Percentiles rank a stretch among this genome's conserved stretches.
phyloP scores from a whole-genome alignment of 352 stramenopile species.

The Globisporangium nunn region DNA sequence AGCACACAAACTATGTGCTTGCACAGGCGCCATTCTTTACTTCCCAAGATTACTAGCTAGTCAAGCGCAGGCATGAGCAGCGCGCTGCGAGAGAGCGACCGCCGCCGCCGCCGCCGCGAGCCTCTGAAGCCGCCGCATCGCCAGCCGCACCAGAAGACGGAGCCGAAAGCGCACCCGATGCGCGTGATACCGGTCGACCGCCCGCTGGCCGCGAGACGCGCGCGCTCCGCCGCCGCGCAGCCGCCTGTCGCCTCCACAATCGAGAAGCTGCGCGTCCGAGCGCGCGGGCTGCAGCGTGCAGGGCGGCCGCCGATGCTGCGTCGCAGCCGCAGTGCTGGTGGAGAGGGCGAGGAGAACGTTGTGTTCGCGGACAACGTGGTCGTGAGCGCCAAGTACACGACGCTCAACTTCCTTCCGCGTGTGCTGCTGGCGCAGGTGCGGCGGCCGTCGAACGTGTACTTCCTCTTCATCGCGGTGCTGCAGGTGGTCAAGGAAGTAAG shows the following conservation, averaged over 20 bases:
- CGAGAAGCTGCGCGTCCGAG: conserved; percentile 1
- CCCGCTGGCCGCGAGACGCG: conserved; percentile 15
- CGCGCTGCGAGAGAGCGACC: not conserved
- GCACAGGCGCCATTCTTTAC: not conserved
- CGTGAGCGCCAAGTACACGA: conserved; percentile 76
- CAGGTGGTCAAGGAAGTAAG: conserved; percentile 80
- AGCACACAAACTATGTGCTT: not conserved
- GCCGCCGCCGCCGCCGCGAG: too few relatives aligned
- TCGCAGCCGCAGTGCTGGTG: not conserved
- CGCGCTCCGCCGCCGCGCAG: conserved; percentile 10
- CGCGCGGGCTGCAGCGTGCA: conserved; percentile 6
- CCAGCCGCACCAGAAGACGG: not conserved
- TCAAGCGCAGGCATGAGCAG: not conserved
- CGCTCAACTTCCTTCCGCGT: conserved; percentile 67
- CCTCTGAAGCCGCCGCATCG: not conserved
- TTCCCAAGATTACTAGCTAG: not conserved
- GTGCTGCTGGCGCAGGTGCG: conserved; percentile 70
- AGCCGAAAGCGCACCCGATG: conserved; percentile 3
- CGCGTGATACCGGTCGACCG: conserved; percentile 44
- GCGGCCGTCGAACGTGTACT: conserved; percentile 81
- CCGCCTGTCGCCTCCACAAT: not conserved
- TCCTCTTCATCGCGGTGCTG: conserved; percentile 78
- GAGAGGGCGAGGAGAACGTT: not conserved
- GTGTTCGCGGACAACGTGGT: conserved; percentile 61
- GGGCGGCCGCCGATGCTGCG: not conserved